Evolutionary conservation across 805 yeast genomes (phyloP).

Genomic region (Yarrowia keelungensis): DNA sequence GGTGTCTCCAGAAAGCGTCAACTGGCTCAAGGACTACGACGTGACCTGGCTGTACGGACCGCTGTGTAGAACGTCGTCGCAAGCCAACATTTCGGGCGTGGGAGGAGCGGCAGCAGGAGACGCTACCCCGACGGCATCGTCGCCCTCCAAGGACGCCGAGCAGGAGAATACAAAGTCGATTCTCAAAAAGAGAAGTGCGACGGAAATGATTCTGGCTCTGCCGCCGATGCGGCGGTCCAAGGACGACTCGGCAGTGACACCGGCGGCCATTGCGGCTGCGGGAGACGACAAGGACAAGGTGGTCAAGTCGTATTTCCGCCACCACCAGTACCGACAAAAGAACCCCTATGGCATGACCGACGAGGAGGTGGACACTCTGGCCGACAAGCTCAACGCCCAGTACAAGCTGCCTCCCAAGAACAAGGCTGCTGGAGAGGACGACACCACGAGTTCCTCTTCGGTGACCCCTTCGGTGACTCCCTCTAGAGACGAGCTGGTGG

Average conservation of each 20-base stretch:
- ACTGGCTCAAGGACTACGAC: slow-evolving; percentile 97
- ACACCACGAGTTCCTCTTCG: slow-evolving; percentile 3
- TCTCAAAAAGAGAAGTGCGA: slow-evolving; percentile 82
- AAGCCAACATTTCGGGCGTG: slow-evolving; percentile 25
- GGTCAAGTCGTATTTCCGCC: slow-evolving; percentile 48
- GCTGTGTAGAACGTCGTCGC: slow-evolving; percentile 27
- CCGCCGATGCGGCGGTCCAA: slow-evolving; percentile 40
- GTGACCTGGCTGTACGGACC: slow-evolving; percentile 99
- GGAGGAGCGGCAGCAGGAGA: slow-evolving; percentile 31
- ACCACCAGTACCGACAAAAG: slow-evolving; percentile 51
- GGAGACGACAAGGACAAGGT: slow-evolving; percentile 41
- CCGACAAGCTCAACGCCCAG: slow-evolving; percentile 37
- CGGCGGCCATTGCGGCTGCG: slow-evolving; percentile 34
- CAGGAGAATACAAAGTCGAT: slow-evolving; percentile 72
- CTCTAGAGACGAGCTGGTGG: slow-evolving; percentile 2
- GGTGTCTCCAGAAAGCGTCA: slow-evolving; percentile 86
- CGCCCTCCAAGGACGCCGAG: slow-evolving; percentile 6
- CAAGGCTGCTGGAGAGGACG: slow-evolving; percentile 4
- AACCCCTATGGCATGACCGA: slow-evolving; percentile 46
- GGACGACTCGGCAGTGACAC: slow-evolving; percentile 29
- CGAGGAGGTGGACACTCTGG: slow-evolving; percentile 43
- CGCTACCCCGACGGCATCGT: slow-evolving; percentile 21
- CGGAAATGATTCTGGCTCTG: slow-evolving; percentile 70
- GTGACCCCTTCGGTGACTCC: slow-evolving; percentile 29
- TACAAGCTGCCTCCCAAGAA: slow-evolving; percentile 34